Percentiles rank a stretch among this genome's conserved stretches.
Conservation (phyloP, 345 rosid genomes). For the Rhodamnia rubescens region DNA sequence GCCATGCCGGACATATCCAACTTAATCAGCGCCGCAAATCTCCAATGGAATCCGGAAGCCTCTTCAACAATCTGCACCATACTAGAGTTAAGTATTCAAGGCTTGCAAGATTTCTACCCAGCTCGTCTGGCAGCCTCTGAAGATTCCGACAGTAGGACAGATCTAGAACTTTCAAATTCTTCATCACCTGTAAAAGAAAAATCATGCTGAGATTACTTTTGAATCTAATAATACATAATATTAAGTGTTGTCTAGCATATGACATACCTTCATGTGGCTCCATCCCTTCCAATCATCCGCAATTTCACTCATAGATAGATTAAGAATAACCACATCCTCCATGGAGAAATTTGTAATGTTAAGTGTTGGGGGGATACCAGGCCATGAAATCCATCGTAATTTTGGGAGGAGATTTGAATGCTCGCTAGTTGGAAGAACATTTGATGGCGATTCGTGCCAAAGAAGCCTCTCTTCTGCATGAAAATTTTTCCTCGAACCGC, state of each 20-base stretch:
- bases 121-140: neutral
- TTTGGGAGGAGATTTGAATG: neutral
- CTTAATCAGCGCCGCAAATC: neutral
- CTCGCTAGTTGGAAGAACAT: neutral
- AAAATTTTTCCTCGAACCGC: accelerated
- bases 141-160: accelerated
- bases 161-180: neutral
- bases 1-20: neutral
- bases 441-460: neutral
- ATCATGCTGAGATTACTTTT: neutral
- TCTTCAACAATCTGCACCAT: accelerated
- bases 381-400: neutral
- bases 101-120: neutral
- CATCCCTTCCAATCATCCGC: neutral
- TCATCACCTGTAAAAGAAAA: neutral
- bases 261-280: neutral
- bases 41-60: neutral
- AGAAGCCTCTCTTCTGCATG: accelerated
- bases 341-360: neutral
- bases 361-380: neutral
- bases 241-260: neutral
- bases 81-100: neutral
- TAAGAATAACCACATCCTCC: neutral
- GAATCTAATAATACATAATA: accelerated
- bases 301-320: neutral